These are phyloP conservation scores for Mycoemilia scoparia DNA, from an alignment of 192 early-diverging fungal genomes.

Conservation along the genomic window DNA sequence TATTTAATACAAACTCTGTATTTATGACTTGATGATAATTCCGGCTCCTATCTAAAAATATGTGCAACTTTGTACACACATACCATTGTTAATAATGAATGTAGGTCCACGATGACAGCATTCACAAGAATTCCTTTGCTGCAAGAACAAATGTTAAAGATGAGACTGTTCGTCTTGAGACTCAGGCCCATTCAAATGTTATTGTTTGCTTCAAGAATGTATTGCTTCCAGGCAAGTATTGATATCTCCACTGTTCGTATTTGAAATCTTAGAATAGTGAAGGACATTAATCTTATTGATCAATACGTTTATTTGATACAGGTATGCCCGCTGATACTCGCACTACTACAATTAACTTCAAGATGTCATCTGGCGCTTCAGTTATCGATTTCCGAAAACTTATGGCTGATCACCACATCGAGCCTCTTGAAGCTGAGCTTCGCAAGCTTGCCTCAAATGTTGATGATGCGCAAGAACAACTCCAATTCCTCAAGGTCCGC, in stretches of 20 bases:
- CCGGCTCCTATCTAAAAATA: too few species aligned
- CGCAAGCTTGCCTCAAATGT: conserved; percentile 56
- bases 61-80: too few species aligned
- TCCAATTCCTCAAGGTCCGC: conserved; percentile 64
- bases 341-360: conserved; percentile 47
- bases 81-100: too few species aligned
- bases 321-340: conserved; percentile 16
- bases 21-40: too few species aligned
- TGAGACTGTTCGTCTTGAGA: conserved; percentile 57
- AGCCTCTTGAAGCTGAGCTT: conserved; percentile 79
- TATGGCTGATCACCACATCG: conserved; percentile 58
- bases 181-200: conserved; percentile 69
- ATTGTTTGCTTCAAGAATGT: conserved; percentile 71
- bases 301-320: neutral
- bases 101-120: conserved; percentile 51
- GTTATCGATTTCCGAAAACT: conserved; percentile 54
- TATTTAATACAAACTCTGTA: conserved; percentile 20
- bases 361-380: conserved; percentile 71
- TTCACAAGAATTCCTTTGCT: conserved; percentile 49
- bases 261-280: neutral
- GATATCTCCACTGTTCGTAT: too few species aligned
- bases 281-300: neutral
- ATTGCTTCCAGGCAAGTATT: conserved; percentile 37
- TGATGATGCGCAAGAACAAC: conserved; percentile 62
- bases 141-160: conserved; percentile 43